Evolutionary conservation across 176 grass and related monocot species (phyloP).

Genomic region (Eleusine indica): DNA sequence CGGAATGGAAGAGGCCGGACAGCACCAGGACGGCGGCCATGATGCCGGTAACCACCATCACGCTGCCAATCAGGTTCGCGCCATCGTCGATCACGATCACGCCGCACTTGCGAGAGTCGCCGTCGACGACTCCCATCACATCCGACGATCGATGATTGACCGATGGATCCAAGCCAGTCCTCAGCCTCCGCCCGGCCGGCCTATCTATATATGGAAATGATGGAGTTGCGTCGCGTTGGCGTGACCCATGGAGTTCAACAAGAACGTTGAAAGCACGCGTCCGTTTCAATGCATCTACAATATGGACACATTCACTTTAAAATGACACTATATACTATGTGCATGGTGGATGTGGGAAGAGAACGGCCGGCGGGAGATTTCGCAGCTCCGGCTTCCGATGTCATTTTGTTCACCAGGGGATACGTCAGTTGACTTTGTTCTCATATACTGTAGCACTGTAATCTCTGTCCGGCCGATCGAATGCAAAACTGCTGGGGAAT

Average conservation of each 20-base stretch:
- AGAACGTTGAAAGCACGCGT: not conserved
- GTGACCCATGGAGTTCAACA: too few species aligned
- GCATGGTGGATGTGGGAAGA: too few species aligned
- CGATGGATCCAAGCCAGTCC: not conserved
- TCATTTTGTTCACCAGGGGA: too few species aligned
- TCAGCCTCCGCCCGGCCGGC: not conserved
- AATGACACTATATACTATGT: too few species aligned
- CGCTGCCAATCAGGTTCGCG: constrained; percentile 35
- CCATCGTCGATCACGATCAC: constrained; percentile 13
- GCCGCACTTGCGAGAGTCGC: constrained; percentile 10
- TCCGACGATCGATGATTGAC: not conserved
- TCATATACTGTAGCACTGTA: too few species aligned
- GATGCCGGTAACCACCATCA: constrained; percentile 47
- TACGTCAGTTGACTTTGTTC: too few species aligned
- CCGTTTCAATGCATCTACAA: not conserved
- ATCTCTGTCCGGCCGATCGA: too few species aligned
- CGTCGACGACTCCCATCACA: not conserved
- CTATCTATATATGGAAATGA: not conserved
- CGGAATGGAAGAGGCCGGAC: constrained; percentile 52
- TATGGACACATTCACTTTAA: too few species aligned
- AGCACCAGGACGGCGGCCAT: constrained; percentile 49
- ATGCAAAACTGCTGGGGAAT: too few species aligned
- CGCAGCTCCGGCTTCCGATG: too few species aligned
- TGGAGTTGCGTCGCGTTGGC: not conserved
- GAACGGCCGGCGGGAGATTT: too few species aligned